Conservation (phyloP, 257 asterid genomes). For the Solanum arcanum region DNA sequence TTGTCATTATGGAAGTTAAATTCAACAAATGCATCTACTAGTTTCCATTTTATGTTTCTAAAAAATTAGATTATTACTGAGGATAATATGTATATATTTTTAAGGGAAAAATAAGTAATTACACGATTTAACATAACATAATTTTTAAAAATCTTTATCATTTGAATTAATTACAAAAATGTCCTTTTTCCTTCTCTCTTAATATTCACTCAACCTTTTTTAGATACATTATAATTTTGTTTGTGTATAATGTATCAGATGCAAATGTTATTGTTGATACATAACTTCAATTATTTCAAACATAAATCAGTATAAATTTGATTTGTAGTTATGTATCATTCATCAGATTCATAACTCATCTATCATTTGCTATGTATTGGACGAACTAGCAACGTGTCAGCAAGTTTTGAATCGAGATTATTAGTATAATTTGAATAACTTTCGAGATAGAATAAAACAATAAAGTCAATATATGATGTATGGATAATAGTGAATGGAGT, state of each 20-base stretch:
- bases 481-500: background rate
- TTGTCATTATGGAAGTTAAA: background rate
- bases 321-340: too few relatives aligned
- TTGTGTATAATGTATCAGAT: too few relatives aligned
- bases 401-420: rapidly evolving
- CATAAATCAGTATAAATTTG: too few relatives aligned
- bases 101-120: too few relatives aligned
- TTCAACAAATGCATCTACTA: background rate
- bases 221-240: too few relatives aligned
- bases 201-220: background rate
- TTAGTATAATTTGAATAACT: too few relatives aligned
- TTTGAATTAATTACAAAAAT: background rate
- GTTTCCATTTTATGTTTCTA: background rate
- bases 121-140: background rate
- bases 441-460: too few relatives aligned
- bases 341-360: too few relatives aligned
- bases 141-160: too few relatives aligned
- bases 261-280: too few relatives aligned
- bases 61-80: background rate
- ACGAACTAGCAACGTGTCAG: background rate
- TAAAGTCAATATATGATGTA: background rate
- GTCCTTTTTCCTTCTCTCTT: background rate
- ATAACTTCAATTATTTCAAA: too few relatives aligned
- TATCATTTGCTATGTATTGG: background rate
- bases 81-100: too few relatives aligned